Base-by-base conservation (phyloP, 2,329 filamentous ascomycete genomes). In the Lasiodiplodia theobromae region DNA sequence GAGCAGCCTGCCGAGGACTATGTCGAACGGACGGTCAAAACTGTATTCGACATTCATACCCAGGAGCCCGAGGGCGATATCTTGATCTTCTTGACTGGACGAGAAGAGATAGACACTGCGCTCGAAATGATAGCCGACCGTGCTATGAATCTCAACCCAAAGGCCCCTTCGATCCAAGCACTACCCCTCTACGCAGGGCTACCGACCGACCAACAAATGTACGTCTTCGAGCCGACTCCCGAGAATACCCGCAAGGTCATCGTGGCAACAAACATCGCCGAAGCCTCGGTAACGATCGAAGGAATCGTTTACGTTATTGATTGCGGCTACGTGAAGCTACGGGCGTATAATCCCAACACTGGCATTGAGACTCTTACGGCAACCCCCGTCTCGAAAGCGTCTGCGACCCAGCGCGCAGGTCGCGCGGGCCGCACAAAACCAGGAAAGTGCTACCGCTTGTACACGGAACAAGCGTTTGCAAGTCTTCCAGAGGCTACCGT, bases 391-490 rank as follows among this genome's bases (percentile, higher is more conserved):
- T 97, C 95, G 3, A 94, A 96, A 81, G 95, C 96, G 5, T 94
- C 94, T 0, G 95, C 95, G n/a, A 92, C 91, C 0, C 96, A 98
- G 79, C 88, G 96, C 69, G 92, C 94, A 1, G 96, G 96, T 11
- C 88, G 96, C 76, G 95, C 96, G 2, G 96, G 96, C 0, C 89
- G 96, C 69, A 97, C 94, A 0, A 92, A 88, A 72, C 89, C 95
- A 0, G 96, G 96, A 1, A 99, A 98, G 81, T 99, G 96, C 78
- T 98, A 94, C 76, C 88, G 95, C 14, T 85, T 99, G 0, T 99
- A 96, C 78, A 96, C 94, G 0, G 92, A 97, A 80, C 82, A 88
- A 23, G 85, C 86, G 2, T 96, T 89, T 76, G 82, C 87, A 44
- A 77, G 79, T 2, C 83, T 99, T 4, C 85, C 89, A 0, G 89